These are phyloP conservation scores for Nakaseomyces bracarensis DNA, from an alignment of 1,139 yeast genomes.

Conservation along the genomic window DNA sequence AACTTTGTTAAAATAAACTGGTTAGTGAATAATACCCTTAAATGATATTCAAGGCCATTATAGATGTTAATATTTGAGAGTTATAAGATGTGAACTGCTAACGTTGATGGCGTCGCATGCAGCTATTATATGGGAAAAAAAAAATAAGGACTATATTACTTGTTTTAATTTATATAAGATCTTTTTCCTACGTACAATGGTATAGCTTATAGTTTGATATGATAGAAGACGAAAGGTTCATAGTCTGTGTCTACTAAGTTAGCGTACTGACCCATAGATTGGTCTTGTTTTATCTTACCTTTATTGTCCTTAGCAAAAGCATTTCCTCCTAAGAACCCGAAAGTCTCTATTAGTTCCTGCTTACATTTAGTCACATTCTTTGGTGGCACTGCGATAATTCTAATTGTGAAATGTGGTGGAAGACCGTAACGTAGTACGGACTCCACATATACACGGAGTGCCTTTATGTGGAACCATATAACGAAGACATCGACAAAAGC, in stretches of 20 bases:
- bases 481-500: slow-evolving; percentile 80
- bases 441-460: slow-evolving; percentile 52
- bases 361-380: slow-evolving; percentile 50
- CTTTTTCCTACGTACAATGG: too few species aligned
- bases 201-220: slow-evolving; percentile 33
- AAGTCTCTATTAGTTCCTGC: slow-evolving; percentile 58
- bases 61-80: too few species aligned
- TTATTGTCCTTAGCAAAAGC: slow-evolving; percentile 60
- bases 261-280: slow-evolving; percentile 75
- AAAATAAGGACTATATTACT: too few species aligned
- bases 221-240: slow-evolving; percentile 88
- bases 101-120: too few species aligned
- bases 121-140: too few species aligned
- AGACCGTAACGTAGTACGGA: slow-evolving; percentile 87
- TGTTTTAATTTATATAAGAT: too few species aligned
- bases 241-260: slow-evolving; percentile 88
- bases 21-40: too few species aligned
- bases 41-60: too few species aligned
- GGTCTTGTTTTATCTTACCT: slow-evolving; percentile 51
- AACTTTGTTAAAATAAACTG: too few species aligned
- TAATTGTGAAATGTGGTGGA: slow-evolving; percentile 82
- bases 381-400: slow-evolving; percentile 34
- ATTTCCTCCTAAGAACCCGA: slow-evolving; percentile 86
- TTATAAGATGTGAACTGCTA: too few species aligned
- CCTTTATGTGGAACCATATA: slow-evolving; percentile 84